Conservation (phyloP, 2,329 filamentous ascomycete species). For the Trichothecium sympodiale region DNA sequence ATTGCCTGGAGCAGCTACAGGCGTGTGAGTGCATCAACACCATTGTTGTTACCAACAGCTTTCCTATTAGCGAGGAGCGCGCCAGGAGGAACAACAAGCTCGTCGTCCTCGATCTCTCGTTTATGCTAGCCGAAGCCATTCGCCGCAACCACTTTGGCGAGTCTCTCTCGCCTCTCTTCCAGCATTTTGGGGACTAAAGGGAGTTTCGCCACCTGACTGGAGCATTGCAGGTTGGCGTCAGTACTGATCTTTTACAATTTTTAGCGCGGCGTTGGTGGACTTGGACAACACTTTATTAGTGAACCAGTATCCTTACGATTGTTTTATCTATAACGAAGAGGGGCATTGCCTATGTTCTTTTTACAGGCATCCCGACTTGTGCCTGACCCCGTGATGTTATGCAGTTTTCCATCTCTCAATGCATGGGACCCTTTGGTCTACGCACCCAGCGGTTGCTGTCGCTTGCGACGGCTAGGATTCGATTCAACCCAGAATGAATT, state of each 20-base stretch:
- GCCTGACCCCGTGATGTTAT: not conserved
- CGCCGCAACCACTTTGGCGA: slow-evolving; percentile 95
- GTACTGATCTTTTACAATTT: slow-evolving; percentile 1
- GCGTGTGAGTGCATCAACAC: slow-evolving; percentile 86
- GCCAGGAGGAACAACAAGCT: slow-evolving; percentile 67
- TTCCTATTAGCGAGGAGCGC: slow-evolving; percentile 74
- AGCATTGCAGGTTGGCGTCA: not conserved
- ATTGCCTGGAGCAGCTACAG: slow-evolving; percentile 82
- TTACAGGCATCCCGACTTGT: no score
- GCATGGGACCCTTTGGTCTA: not conserved
- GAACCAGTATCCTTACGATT: no score
- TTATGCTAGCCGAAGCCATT: slow-evolving; percentile 82
- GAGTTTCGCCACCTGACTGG: not conserved
- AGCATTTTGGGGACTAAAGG: slow-evolving; percentile 47
- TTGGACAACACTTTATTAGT: no score
- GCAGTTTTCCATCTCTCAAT: not conserved
- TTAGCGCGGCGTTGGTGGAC: slow-evolving; percentile 3
- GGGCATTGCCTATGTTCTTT: no score
- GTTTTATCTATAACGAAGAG: no score
- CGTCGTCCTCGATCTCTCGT: slow-evolving; percentile 79
- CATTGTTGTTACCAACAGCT: slow-evolving; percentile 94
- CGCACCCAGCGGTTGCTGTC: slow-evolving; percentile 61
- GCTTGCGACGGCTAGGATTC: slow-evolving; percentile 60
- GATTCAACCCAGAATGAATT: slow-evolving; percentile 55
- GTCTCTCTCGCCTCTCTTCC: slow-evolving; percentile 60